phyloP scores from a whole-genome alignment of 78 protist species.

The Dictyostelium discoideum region dicty_2.7 NC_007088.5:2001501-2002000 shows the following conservation, averaged over 20 bases:
- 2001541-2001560: conserved; percentile 41
- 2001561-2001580: conserved; percentile 75
- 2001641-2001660: not conserved
- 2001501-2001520: conserved; percentile 82
- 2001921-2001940: not conserved
- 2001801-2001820: not conserved
- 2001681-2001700: not conserved
- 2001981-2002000: conserved; percentile 52
- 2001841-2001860: not conserved
- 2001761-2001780: not conserved
- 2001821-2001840: not conserved
- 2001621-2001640: not conserved
- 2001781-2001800: not conserved
- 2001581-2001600: conserved; percentile 29
- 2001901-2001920: not conserved
- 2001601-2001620: conserved; percentile 1
- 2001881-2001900: not conserved
- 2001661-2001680: not conserved
- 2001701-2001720: not conserved
- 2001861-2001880: not conserved
- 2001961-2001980: not conserved
- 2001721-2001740: not conserved
- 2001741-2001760: not conserved
- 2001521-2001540: conserved; percentile 31
- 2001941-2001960: not conserved